Conservation (phyloP, 208 protist species). For the Willaertia magna region DNA sequence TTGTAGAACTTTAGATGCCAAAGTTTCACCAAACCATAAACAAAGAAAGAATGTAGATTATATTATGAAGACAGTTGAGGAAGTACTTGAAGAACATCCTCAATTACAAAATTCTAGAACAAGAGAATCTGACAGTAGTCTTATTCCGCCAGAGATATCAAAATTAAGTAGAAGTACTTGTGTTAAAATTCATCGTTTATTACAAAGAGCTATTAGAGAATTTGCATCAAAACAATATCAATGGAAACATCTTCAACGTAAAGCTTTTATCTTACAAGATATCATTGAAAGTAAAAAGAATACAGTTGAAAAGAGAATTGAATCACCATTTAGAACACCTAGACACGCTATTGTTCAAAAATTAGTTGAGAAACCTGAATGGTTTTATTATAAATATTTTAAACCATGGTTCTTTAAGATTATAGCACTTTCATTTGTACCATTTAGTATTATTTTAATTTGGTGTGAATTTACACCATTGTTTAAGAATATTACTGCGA, state of each 20-base stretch:
- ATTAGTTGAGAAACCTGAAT: not conserved
- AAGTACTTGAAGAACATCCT: not conserved
- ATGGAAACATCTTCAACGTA: slow-evolving; percentile 7
- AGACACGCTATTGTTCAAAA: not conserved
- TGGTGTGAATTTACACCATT: not conserved
- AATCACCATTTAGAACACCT: not conserved
- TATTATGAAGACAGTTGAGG: not conserved
- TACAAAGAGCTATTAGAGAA: not conserved
- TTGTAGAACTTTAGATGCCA: not conserved
- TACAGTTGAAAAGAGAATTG: not conserved
- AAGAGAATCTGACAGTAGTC: not conserved
- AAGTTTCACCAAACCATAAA: not conserved
- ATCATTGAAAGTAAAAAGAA: not conserved
- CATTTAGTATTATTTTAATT: not conserved
- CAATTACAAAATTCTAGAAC: not conserved
- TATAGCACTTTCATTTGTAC: not conserved
- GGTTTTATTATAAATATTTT: not conserved
- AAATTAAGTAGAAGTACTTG: not conserved
- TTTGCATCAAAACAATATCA: not conserved
- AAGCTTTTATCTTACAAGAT: not conserved
- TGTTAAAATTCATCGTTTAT: not conserved
- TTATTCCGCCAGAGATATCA: not conserved
- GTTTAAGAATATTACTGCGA: not conserved
- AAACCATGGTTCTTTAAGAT: not conserved
- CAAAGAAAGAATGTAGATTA: not conserved